These are phyloP conservation scores for Boletales sp. DNA, from an alignment of 768 basidiomycete genomes.

Conservation along the genomic window DNA sequence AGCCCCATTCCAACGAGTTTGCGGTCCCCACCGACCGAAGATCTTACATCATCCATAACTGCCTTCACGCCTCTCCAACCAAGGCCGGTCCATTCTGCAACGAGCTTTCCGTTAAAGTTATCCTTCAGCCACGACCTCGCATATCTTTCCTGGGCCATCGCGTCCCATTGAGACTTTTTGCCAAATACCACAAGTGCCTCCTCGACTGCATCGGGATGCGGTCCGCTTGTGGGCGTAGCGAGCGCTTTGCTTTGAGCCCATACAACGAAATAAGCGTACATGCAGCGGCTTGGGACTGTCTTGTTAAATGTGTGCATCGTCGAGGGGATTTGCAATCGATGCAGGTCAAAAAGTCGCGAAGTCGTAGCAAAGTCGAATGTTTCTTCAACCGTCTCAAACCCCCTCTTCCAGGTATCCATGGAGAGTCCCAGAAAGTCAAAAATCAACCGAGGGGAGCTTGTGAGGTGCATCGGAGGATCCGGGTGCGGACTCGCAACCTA, in stretches of 20 bases:
- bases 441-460: slow-evolving; percentile 46
- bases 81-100: slow-evolving; percentile 54
- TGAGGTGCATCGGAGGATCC: slow-evolving; percentile 44
- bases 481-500: slow-evolving; percentile 28
- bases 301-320: slow-evolving; percentile 36
- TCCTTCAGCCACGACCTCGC: slow-evolving; percentile 35
- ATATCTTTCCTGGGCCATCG: slow-evolving; percentile 27
- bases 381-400: slow-evolving; percentile 52
- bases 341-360: slow-evolving; percentile 51
- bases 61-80: slow-evolving; percentile 46
- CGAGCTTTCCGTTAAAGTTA: slow-evolving; percentile 46
- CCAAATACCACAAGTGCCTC: slow-evolving; percentile 52
- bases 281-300: slow-evolving; percentile 45
- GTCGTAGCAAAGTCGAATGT: slow-evolving; percentile 57
- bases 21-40: slow-evolving; percentile 43
- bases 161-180: slow-evolving; percentile 47
- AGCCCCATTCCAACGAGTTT: slow-evolving; percentile 39
- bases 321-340: slow-evolving; percentile 30
- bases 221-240: slow-evolving; percentile 9
- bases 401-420: slow-evolving; percentile 45
- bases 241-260: slow-evolving; percentile 38
- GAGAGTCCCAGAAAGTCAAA: slow-evolving; percentile 56
- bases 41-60: slow-evolving; percentile 51
- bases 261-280: slow-evolving; percentile 57
- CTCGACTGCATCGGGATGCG: slow-evolving; percentile 26